Conservation (phyloP, 352 stramenopile species). For the Globisporangium paroecandrum region DNA sequence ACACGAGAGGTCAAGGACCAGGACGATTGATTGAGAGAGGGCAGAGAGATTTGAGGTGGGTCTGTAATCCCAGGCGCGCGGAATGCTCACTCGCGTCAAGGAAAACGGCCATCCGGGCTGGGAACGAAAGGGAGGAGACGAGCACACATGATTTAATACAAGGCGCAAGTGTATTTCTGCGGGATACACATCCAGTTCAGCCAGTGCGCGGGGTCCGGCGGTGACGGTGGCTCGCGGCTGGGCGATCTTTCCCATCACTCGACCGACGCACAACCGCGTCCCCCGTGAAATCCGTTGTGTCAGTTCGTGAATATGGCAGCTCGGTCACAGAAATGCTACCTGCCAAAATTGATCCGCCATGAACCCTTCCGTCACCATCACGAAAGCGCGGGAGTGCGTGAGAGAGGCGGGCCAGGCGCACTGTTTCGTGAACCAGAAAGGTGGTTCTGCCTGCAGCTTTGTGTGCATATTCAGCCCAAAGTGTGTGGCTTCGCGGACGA, state of each 20-base stretch:
- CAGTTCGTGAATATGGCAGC: too few relatives aligned
- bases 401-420: too few relatives aligned
- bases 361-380: too few relatives aligned
- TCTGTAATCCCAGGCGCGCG: background rate
- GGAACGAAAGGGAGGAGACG: background rate
- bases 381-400: too few relatives aligned
- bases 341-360: too few relatives aligned
- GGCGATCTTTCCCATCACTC: too few relatives aligned
- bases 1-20: background rate
- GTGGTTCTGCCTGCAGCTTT: background rate
- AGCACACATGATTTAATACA: background rate
- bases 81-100: background rate
- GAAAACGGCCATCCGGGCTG: background rate
- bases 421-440: too few relatives aligned
- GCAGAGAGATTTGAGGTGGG: background rate
- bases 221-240: too few relatives aligned
- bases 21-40: background rate
- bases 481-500: background rate
- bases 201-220: too few relatives aligned
- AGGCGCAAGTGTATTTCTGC: background rate
- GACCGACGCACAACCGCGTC: too few relatives aligned
- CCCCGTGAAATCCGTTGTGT: too few relatives aligned
- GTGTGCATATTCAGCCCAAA: background rate
- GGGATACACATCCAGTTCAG: background rate
- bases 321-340: too few relatives aligned